A percentile compares a stretch with the other conserved stretches of the same genome.
Conservation (phyloP, 345 rosid species). For the Eucalyptus tenuipes region DNA sequence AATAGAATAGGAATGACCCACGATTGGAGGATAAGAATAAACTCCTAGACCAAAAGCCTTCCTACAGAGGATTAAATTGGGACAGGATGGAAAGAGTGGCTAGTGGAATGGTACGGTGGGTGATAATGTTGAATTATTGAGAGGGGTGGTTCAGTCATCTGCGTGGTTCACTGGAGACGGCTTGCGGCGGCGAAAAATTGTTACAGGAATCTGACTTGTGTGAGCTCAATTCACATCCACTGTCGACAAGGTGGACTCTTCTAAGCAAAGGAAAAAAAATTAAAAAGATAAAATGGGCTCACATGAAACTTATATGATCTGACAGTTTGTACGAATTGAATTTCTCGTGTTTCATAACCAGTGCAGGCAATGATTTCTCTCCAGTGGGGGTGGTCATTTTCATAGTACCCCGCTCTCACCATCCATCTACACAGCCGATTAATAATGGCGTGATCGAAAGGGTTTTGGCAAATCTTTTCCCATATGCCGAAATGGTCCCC, state of each 20-base stretch:
- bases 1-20: neutral
- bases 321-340: fast-evolving
- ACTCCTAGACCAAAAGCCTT: neutral
- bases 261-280: neutral
- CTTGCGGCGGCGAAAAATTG: neutral
- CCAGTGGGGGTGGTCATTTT: neutral
- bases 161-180: neutral
- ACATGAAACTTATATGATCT: neutral
- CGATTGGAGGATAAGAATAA: neutral
- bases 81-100: neutral
- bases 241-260: neutral
- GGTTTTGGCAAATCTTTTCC: neutral
- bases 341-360: neutral
- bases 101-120: neutral
- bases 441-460: neutral
- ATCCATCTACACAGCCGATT: neutral
- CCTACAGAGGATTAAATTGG: neutral
- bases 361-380: neutral
- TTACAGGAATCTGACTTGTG: neutral
- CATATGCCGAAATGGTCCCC: neutral
- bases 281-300: neutral
- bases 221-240: neutral
- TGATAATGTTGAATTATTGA: neutral
- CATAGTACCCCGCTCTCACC: neutral
- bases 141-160: neutral